A percentile compares a stretch with the other conserved stretches of the same genome.
phyloP scores from a whole-genome alignment of 2,329 filamentous ascomycete genomes.

The Bipolaris gigantea region DNA sequence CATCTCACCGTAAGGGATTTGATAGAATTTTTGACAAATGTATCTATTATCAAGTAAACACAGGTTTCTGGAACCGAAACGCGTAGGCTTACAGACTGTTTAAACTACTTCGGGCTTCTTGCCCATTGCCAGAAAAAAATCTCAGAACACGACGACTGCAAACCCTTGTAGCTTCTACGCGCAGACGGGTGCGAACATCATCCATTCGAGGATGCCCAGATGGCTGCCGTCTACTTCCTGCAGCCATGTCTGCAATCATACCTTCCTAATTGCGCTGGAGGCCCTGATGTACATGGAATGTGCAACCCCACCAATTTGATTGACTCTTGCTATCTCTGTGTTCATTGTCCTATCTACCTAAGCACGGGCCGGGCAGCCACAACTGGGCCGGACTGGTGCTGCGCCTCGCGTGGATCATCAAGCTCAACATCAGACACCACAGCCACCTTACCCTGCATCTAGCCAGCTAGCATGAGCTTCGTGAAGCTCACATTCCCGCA shows the following conservation, averaged over 20 bases:
- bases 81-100: too few relatives aligned
- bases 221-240: background rate
- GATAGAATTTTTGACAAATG: background rate
- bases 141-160: too few relatives aligned
- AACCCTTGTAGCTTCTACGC: too few relatives aligned
- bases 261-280: background rate
- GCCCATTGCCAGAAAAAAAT: too few relatives aligned
- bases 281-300: background rate
- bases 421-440: slow-evolving; percentile 23
- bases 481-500: slow-evolving; percentile 26
- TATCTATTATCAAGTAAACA: background rate
- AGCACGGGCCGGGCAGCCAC: slow-evolving; percentile 17
- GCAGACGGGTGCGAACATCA: background rate
- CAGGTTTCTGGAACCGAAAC: background rate
- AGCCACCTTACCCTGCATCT: slow-evolving; percentile 30
- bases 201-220: background rate
- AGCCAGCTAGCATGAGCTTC: slow-evolving; percentile 28
- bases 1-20: slow-evolving; percentile 28
- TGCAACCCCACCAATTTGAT: too few relatives aligned
- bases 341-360: background rate
- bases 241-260: background rate
- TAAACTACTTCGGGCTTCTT: too few relatives aligned
- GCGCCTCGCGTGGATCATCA: slow-evolving; percentile 14
- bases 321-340: background rate
- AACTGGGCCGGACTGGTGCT: slow-evolving; percentile 16